Conservation (phyloP, 371 early-diverging fungal species). For the Furculomyces boomerangus region DNA sequence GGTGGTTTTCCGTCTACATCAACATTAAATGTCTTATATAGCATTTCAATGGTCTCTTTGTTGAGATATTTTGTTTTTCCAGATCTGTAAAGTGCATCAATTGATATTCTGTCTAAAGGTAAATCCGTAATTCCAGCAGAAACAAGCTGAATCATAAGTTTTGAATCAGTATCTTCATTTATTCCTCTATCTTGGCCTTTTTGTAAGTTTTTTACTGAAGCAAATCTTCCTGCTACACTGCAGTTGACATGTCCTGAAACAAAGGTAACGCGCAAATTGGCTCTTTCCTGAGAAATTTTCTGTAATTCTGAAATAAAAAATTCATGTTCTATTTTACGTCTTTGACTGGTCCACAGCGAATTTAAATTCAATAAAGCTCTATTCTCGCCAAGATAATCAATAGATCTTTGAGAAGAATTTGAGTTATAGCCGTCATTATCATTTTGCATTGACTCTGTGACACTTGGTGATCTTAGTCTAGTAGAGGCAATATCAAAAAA, state of each 20-base stretch:
- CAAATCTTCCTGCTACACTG: slow-evolving; percentile 43
- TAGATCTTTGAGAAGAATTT: slow-evolving; percentile 1
- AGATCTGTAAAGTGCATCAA: slow-evolving; percentile 18
- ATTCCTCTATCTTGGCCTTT: slow-evolving; percentile 28
- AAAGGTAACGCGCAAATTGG: slow-evolving; percentile 52
- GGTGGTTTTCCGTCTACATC: slow-evolving; percentile 10
- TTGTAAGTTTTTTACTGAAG: slow-evolving; percentile 29
- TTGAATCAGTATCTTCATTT: slow-evolving; percentile 24
- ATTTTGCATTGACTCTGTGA: too few species aligned
- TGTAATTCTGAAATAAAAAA: slow-evolving; percentile 43
- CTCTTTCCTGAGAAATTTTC: slow-evolving; percentile 30
- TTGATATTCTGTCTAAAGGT: slow-evolving; percentile 16
- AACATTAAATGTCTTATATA: slow-evolving; percentile 20
- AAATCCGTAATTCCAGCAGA: slow-evolving; percentile 54
- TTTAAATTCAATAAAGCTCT: slow-evolving; percentile 50
- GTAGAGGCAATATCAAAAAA: slow-evolving; percentile 25
- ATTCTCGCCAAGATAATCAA: slow-evolving; percentile 48
- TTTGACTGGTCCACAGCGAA: slow-evolving; percentile 50
- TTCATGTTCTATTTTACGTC: slow-evolving; percentile 48
- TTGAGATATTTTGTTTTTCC: slow-evolving; percentile 17
- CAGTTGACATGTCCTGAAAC: slow-evolving; percentile 79
- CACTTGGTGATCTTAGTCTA: not conserved
- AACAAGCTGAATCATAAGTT: slow-evolving; percentile 53
- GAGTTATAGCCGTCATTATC: not conserved
- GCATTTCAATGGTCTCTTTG: slow-evolving; percentile 14